Base-by-base conservation (phyloP, 2,329 filamentous ascomycete species). In the Colletotrichum abscissum region DNA sequence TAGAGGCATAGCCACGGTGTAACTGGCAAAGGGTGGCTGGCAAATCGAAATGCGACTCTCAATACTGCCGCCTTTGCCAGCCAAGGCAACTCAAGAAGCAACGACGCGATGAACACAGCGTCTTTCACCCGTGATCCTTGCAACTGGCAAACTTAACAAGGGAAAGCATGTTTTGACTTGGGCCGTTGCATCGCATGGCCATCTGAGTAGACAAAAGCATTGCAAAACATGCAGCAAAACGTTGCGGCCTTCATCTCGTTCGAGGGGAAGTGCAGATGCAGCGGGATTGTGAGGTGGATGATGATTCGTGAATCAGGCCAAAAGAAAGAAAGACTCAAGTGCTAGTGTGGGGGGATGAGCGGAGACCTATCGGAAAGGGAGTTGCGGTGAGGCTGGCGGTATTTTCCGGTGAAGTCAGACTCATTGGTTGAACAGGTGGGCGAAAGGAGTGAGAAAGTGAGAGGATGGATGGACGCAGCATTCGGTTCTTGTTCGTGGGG, bases 371-470 rank as follows among this genome's bases (percentile, higher is more conserved):
- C 57, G 74, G 64, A 72, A 62, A 26, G 73, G 30, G 67, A 75
- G 64, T 74, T 76, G 75, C 74, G 75, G 75, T 76, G 75, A 76
- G 74, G 72, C 74, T 76, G 66, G 74, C 72, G 68, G 74, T 67
- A 74, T 64, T 35, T 72, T 56, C 72, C 72, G 63, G 66, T 67
- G 62, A 74, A 68, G 22, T 8, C 55, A 35, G 49, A 28, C 42
- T 30, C 49, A 71, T 73, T 73, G 71, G 71, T 30, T 56, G 16
- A 58, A 55, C 52, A 24, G 42, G n/a, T 30, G 22, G n/a, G 55
- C 30, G 19, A 54, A 42, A 52, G 42, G 33, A 71, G 30, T 16
- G 19, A 73, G 28, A 68, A 54, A 38, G 24, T 26, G 33, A 55
- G 65, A 60, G 49, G 52, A 46, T 49, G 35, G 35, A 24, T 30